These are phyloP conservation scores for Aspergillus homomorphus DNA, from an alignment of 495 filamentous ascomycete genomes.

Conservation along the genomic window DNA sequence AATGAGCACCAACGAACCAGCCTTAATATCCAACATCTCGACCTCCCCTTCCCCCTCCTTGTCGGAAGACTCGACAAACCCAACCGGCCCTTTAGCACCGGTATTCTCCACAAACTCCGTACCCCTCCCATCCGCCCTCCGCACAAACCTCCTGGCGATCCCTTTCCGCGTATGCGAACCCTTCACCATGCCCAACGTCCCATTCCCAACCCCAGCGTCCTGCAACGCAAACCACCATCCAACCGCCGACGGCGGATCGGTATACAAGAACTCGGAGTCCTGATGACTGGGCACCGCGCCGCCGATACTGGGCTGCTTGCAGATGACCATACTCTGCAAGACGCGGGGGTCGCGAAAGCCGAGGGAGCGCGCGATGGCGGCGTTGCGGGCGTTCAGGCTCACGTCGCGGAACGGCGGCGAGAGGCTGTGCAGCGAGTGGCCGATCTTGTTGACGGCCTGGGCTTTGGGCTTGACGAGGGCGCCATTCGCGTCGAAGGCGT, in stretches of 20 bases:
- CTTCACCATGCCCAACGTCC: constrained; percentile 77
- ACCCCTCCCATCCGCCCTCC: constrained; percentile 41
- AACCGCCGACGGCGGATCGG: constrained; percentile 82
- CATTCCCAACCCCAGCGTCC: constrained; percentile 80
- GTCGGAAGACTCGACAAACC: constrained; percentile 35
- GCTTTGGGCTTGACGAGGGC: constrained; percentile 70
- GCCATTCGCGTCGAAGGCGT: constrained; percentile 46
- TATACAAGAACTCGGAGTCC: constrained; percentile 91
- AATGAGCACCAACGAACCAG: constrained; percentile 85
- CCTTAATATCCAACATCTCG: constrained; percentile 75
- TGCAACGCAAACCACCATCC: constrained; percentile 96
- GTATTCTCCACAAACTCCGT: constrained; percentile 57
- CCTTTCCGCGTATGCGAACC: constrained; percentile 64
- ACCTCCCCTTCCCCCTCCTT: constrained; percentile 49
- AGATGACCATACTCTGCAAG: constrained; percentile 96
- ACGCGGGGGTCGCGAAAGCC: constrained; percentile 71
- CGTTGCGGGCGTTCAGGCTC: constrained; percentile 52
- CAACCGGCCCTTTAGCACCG: constrained; percentile 45
- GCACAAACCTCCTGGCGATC: constrained; percentile 71
- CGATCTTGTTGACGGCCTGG: constrained; percentile 92
- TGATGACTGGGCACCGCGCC: constrained; percentile 84
- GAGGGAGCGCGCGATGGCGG: constrained; percentile 65
- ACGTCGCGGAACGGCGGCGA: constrained; percentile 67
- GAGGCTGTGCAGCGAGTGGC: constrained; percentile 79
- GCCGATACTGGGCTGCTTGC: constrained; percentile 95